Evolutionary conservation across 345 rosid genomes (phyloP).

Genomic region (Microthlaspi erraticum): DNA sequence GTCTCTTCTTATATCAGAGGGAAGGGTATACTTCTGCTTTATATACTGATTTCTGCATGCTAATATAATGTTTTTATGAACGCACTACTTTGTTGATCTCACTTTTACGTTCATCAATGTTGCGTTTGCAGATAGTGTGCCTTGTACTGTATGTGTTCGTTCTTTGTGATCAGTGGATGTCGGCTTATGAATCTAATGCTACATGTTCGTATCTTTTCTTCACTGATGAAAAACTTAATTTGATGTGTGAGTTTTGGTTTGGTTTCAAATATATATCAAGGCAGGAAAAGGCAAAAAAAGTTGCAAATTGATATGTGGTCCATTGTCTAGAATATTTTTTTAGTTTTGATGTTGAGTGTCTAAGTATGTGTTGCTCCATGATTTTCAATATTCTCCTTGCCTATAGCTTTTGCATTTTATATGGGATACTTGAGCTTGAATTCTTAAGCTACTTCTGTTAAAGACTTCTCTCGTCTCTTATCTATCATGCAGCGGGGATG

Average conservation of each 20-base stretch:
- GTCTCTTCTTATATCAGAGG: constrained; percentile 82
- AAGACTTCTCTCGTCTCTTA: constrained; percentile 34
- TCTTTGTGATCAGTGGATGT: constrained; percentile 15
- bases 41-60: constrained; percentile 29
- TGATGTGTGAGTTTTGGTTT: constrained; percentile 12
- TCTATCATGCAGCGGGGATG: constrained; percentile 75
- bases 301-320: background rate
- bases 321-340: constrained; percentile 13
- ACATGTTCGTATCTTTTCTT: background rate
- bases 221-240: constrained; percentile 10
- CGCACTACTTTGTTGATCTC: too few species aligned
- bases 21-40: constrained; percentile 63
- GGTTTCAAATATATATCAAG: constrained; percentile 11
- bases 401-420: constrained; percentile 28
- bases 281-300: background rate
- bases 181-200: constrained; percentile 5
- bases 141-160: constrained; percentile 14
- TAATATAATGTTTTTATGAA: constrained; percentile 8
- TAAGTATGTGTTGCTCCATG: constrained; percentile 17
- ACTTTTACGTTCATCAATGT: too few species aligned
- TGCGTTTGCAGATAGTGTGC: constrained; percentile 16
- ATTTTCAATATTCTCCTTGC: constrained; percentile 18
- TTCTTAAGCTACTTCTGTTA: constrained; percentile 27
- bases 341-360: too few species aligned
- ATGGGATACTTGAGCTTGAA: constrained; percentile 10